phyloP scores from a whole-genome alignment of 305 asterid species.

The Caryopteris hybrid region DNA sequence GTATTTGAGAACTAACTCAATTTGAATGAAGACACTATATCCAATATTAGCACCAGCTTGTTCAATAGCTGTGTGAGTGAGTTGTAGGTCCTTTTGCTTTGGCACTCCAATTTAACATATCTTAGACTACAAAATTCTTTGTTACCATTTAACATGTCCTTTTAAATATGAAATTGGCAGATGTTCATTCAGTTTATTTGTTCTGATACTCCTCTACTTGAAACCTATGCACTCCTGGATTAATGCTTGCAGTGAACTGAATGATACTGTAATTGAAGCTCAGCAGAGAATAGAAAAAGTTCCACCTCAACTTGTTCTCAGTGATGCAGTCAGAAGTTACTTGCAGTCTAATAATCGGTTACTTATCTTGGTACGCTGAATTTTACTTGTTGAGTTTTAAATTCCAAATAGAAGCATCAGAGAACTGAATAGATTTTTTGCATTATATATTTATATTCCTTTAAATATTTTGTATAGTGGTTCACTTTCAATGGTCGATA shows the following conservation, averaged over 20 bases:
- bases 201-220: background rate
- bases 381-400: slow-evolving; percentile 5
- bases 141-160: background rate
- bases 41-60: background rate
- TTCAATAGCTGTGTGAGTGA: too few species aligned
- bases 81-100: too few species aligned
- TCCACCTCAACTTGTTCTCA: slow-evolving; percentile 65
- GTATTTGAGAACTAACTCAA: background rate
- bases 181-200: background rate
- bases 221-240: background rate
- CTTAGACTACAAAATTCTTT: too few species aligned
- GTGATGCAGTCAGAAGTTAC: slow-evolving; percentile 58
- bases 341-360: slow-evolving; percentile 72
- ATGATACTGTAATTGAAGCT: slow-evolving; percentile 82
- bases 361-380: slow-evolving; percentile 67
- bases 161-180: background rate
- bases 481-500: too few species aligned
- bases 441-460: too few species aligned
- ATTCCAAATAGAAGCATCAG: background rate
- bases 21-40: background rate
- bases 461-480: too few species aligned
- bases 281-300: slow-evolving; percentile 73
- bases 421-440: too few species aligned
- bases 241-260: slow-evolving; percentile 66
- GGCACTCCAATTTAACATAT: too few species aligned